Evolutionary conservation across 2,329 filamentous ascomycete species (phyloP).

Genomic region (Penicillium sp.): DNA sequence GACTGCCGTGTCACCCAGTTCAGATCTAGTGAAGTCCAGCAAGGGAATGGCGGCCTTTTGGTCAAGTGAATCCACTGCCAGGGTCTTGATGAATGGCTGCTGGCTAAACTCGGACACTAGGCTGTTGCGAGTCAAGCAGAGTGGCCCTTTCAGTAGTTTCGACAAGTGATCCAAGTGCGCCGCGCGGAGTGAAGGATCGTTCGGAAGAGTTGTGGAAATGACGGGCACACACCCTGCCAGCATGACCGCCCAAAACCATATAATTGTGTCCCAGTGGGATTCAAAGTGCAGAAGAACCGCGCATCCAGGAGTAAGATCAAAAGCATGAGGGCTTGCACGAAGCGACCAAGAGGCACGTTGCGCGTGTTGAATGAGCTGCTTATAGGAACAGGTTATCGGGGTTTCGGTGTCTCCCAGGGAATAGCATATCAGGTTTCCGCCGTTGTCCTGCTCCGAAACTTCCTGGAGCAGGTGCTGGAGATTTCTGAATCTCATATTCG

Average conservation of each 20-base stretch:
- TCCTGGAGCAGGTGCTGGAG: conserved; percentile 10
- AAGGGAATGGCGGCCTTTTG: not conserved
- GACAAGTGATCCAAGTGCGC: conserved; percentile 34
- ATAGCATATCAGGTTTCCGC: conserved; percentile 11
- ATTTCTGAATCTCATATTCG: conserved; percentile 9
- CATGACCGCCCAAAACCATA: conserved; percentile 47
- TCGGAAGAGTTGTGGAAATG: conserved; percentile 38
- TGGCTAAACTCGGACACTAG: not conserved
- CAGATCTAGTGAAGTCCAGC: not conserved
- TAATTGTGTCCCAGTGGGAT: conserved; percentile 39
- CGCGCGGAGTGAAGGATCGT: conserved; percentile 27
- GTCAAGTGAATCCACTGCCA: conserved; percentile 9
- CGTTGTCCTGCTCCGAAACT: not conserved
- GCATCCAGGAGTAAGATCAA: conserved; percentile 1
- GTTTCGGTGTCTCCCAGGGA: not conserved
- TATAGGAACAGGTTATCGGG: conserved; percentile 2
- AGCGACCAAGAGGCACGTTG: conserved; percentile 12
- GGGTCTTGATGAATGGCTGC: conserved; percentile 1
- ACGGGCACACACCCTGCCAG: conserved; percentile 41
- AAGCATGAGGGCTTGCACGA: not conserved
- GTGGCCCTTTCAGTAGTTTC: conserved; percentile 5
- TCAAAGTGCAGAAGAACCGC: conserved; percentile 35
- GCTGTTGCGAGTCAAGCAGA: conserved; percentile 6
- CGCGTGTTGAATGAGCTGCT: conserved; percentile 5
- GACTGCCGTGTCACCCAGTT: not conserved